phyloP scores from a whole-genome alignment of 2,329 filamentous ascomycete genomes.

The Ceratocystis lukuohia region DNA sequence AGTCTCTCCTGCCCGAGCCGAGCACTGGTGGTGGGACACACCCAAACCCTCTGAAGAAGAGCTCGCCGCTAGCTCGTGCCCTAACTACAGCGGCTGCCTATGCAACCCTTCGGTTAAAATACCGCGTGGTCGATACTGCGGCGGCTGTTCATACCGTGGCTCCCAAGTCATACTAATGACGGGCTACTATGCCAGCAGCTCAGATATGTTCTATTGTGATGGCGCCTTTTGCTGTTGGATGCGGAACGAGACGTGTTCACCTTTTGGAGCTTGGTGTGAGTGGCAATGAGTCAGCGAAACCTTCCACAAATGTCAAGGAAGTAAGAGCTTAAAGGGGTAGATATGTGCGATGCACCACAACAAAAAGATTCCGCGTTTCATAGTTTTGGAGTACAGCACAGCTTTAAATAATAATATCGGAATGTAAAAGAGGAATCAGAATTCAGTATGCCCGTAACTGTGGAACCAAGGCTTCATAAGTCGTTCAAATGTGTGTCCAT shows the following conservation, averaged over 20 bases:
- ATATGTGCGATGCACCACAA: neutral
- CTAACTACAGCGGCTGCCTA: slow-evolving; percentile 9
- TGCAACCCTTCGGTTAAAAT: neutral
- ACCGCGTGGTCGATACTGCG: slow-evolving; percentile 6
- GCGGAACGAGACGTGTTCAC: slow-evolving; percentile 18
- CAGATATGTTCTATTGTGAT: slow-evolving; percentile 10
- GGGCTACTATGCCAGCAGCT: neutral
- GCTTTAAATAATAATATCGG: neutral
- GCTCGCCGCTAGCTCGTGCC: neutral
- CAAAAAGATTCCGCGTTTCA: neutral
- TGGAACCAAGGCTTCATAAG: slow-evolving; percentile 10
- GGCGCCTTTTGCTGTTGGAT: slow-evolving; percentile 17
- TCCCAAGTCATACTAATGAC: slow-evolving; percentile 2
- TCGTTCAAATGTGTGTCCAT: neutral
- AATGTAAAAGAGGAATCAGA: neutral
- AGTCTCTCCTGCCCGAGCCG: neutral
- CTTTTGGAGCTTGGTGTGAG: slow-evolving; percentile 13
- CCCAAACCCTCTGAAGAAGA: neutral
- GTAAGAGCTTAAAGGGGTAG: no score
- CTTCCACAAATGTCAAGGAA: no score
- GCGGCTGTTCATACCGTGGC: neutral
- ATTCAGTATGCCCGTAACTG: slow-evolving; percentile 10
- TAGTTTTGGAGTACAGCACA: neutral
- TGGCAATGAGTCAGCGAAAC: neutral
- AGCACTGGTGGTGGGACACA: neutral